Base-by-base conservation (phyloP, 2,329 filamentous ascomycete genomes). In the Aspergillus novofumigatus region DNA sequence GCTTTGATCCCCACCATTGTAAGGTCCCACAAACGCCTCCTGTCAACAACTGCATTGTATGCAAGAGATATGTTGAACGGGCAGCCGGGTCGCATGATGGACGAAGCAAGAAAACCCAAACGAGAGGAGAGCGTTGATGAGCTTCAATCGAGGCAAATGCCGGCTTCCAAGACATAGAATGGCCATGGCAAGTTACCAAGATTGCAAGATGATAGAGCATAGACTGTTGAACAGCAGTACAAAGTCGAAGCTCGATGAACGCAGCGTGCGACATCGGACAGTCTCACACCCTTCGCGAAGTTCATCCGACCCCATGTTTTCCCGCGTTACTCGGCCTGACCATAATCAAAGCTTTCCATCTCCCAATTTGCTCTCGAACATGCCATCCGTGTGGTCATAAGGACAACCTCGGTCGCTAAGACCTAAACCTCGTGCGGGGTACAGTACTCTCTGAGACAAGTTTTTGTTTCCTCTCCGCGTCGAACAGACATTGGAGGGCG, bases 1-100 rank as follows among this genome's bases (percentile, higher is more conserved):
- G 81, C 91, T 92, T 91, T 95, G 91, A 95, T 87, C 80, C 89
- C 89, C 91, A 92, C 89, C 84, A 87, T 73, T 85, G 89, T 91
- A 91, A 91, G 89, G 90, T 91, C 90, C 91, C 82, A 77, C 75
- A 66, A 72, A 47, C 45, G 29, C 35, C 71, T 69, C 60, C 67
- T 58, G 65, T 54, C 41, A 59, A 58, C 61, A 59, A 61, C 9
- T 6, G 44, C 44, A 25, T 25, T 9, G 10, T 25, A 47, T 23
- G 23, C 20, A 21, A 47, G 44, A 44, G 23, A 25, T 11, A 14
- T 23, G 23, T 23, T 26, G 44, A 47, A 47, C 11, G 21, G 44
- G 44, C 44, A 14, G 21, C 23, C 5, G 4, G 11, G 23, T 47
- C 23, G 14, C 41, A 51, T 52, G 52, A 51, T 51, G 52, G 59